Conservation (phyloP, 768 basidiomycete genomes). For the Dentipellis fragilis region DNA sequence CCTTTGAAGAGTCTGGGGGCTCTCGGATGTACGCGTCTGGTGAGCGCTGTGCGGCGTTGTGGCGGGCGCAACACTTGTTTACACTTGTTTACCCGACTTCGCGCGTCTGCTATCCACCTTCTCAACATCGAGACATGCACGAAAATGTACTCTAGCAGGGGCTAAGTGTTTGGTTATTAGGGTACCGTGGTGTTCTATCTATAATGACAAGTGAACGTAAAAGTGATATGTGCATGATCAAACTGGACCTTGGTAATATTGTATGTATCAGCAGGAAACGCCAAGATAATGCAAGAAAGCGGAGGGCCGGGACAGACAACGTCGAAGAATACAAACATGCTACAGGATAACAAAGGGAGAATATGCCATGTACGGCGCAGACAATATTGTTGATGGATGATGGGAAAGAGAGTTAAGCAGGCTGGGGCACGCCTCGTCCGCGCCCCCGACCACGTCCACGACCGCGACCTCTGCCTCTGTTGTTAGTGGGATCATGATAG, state of each 20-base stretch:
- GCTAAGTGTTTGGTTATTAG: no score
- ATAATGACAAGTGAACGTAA: not conserved
- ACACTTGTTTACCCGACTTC: not conserved
- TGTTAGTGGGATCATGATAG: no score
- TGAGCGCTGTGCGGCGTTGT: not conserved
- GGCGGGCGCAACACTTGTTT: not conserved
- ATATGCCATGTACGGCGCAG: not conserved
- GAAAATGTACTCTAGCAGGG: no score
- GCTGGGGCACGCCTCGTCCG: slow-evolving; percentile 19
- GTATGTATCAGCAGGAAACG: not conserved
- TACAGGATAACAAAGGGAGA: not conserved
- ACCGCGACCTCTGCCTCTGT: slow-evolving; percentile 17
- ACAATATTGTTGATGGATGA: not conserved
- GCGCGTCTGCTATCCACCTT: not conserved
- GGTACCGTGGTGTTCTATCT: not conserved
- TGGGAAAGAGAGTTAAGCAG: not conserved
- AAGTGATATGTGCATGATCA: not conserved
- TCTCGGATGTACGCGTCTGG: not conserved
- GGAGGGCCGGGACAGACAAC: not conserved
- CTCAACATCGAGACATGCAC: no score
- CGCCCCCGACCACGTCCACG: slow-evolving; percentile 29
- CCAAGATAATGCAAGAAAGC: not conserved
- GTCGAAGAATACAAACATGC: not conserved
- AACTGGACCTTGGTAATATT: not conserved
- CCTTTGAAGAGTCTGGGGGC: no score